phyloP scores from a whole-genome alignment of 441 rosid species.

The Codiaeum variegatum region DNA sequence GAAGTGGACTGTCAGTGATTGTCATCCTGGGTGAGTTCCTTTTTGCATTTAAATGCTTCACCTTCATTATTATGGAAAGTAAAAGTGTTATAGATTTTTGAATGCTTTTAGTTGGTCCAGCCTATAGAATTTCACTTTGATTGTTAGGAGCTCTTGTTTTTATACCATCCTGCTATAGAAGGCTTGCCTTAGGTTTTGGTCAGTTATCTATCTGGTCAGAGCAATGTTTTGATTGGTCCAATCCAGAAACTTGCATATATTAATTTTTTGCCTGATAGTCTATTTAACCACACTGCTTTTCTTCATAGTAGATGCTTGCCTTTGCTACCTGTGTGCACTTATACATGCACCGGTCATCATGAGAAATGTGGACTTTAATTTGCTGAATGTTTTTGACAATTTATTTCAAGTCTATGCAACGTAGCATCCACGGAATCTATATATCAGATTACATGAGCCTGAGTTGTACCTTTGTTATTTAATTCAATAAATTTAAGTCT shows the following conservation, averaged over 20 bases:
- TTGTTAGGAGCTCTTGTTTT: neutral
- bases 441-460: neutral
- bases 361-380: neutral
- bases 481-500: too few relatives aligned
- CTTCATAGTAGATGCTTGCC: neutral
- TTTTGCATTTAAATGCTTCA: neutral
- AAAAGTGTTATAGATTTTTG: neutral
- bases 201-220: neutral
- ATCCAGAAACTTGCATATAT: neutral
- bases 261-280: neutral
- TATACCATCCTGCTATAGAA: neutral
- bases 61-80: neutral
- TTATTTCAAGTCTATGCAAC: neutral
- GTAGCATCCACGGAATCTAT: neutral
- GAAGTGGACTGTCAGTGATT: conserved; percentile 78
- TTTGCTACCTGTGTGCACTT: neutral
- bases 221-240: neutral
- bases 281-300: neutral
- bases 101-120: neutral
- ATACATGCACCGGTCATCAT: neutral
- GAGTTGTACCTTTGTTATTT: too few relatives aligned
- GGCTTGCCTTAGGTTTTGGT: conserved; percentile 1
- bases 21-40: conserved; percentile 82
- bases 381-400: neutral
- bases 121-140: neutral